These are phyloP conservation scores for Pestalotiopsis sp. DNA, from an alignment of 2,329 filamentous ascomycete species.

Conservation along the genomic window DNA sequence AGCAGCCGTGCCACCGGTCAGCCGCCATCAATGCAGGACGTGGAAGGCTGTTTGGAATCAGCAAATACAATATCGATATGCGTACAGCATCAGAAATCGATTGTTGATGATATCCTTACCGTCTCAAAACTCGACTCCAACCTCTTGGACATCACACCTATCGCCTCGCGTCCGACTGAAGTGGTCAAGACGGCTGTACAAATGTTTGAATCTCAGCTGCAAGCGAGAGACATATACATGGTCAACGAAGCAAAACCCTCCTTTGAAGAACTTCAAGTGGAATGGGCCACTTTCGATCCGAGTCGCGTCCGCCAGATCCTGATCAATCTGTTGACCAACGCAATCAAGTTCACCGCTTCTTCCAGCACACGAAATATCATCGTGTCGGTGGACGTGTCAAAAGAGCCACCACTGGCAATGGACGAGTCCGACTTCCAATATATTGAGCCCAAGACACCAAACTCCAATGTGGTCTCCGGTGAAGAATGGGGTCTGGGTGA, in stretches of 20 bases:
- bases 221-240: slow-evolving; percentile 55
- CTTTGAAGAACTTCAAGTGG: slow-evolving; percentile 46
- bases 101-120: slow-evolving; percentile 49
- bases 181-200: slow-evolving; percentile 54
- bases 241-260: slow-evolving; percentile 48
- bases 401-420: slow-evolving; percentile 31
- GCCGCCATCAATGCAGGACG: slow-evolving; percentile 27
- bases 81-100: slow-evolving; percentile 56
- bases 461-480: slow-evolving; percentile 14
- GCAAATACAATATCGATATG: slow-evolving; percentile 58
- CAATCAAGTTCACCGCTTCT: slow-evolving; percentile 56
- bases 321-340: slow-evolving; percentile 62
- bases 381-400: slow-evolving; percentile 50
- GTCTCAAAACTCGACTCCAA: slow-evolving; percentile 55
- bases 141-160: slow-evolving; percentile 55
- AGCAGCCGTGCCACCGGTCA: slow-evolving; percentile 23
- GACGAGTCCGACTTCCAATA: slow-evolving; percentile 28
- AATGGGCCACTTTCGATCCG: slow-evolving; percentile 59
- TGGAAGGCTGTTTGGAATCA: slow-evolving; percentile 51
- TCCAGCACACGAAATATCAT: slow-evolving; percentile 39
- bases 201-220: slow-evolving; percentile 59
- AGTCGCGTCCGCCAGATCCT: slow-evolving; percentile 58
- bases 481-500: slow-evolving; percentile 35
- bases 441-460: slow-evolving; percentile 27
- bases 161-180: slow-evolving; percentile 50